Evolutionary conservation across 2,329 filamentous ascomycete genomes (phyloP), one percentile per base, ranked within the genome.

Genomic region (Fusarium mundagurra): DNA sequence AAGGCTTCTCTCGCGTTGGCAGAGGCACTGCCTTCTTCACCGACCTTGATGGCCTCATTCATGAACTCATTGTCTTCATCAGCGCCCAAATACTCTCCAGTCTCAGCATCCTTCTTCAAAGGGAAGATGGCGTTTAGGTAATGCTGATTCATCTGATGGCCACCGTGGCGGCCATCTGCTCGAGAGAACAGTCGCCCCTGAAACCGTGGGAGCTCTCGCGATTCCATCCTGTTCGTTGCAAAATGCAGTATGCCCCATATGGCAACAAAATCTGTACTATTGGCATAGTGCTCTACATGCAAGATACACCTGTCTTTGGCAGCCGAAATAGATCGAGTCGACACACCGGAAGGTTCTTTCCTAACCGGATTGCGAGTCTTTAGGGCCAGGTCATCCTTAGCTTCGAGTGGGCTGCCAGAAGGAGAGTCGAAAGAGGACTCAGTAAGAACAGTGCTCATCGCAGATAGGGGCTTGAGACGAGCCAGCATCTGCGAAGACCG

Each of bases 211-310:
- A 91, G 86, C 50, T 85, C 81, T 29, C 80, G 82, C 2, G 80
- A 82, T 24, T 76, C 78, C 78, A 83, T 81, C 20, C 65, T 72
- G 59, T 88, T 86, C 34, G 83, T 86, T 5, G 86, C 85, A 78
- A 93, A 94, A 79, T 93, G 88, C 41, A 96, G 84, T 11, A 95
- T 90, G 3, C 94, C 94, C 87, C 92, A 94, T 16, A 91, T 84
- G 8, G 93, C 88, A 6, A 96, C 93, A 74, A 94, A 93, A 76
- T 96, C 94, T 22, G 86, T 88, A 14, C 87, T 88, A 79, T 95
- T 93, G 6, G 91, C 92, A 77, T 95, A 96, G 81, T 96, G 94
- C 82, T 96, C 94, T 44, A 96, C 92, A 73, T 95, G 88, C 11
- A 88, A 86, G 59, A 96, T 91, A 6, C 88, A 88, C 45, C 85